These are phyloP conservation scores for Histomonas meleagridis DNA, from an alignment of 208 protist genomes.

Conservation along the genomic window DNA sequence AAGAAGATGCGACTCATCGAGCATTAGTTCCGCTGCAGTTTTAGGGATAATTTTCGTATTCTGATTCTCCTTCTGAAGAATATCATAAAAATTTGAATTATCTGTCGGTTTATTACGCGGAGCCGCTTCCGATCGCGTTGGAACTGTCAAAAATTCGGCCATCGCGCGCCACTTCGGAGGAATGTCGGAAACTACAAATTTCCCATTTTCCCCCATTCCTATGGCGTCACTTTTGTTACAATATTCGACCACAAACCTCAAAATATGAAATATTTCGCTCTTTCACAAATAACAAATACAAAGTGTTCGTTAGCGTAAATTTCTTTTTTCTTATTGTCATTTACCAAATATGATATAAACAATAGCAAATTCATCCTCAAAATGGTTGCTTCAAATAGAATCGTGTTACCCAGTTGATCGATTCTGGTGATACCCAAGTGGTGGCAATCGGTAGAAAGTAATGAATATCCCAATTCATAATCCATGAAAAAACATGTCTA, in stretches of 20 bases:
- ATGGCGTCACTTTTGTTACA: no score
- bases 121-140: background rate
- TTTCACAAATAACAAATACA: no score
- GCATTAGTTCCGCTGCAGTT: background rate
- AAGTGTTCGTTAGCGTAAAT: no score
- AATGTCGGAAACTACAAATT: background rate
- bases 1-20: background rate
- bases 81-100: background rate
- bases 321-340: no score
- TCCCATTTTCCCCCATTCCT: no score
- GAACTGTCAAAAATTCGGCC: background rate
- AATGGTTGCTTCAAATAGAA: background rate
- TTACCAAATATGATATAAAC: no score
- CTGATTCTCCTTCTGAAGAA: background rate
- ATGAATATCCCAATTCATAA: slow-evolving; percentile 28
- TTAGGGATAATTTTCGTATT: background rate
- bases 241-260: no score
- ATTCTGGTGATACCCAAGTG: slow-evolving; percentile 14
- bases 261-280: no score
- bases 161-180: background rate
- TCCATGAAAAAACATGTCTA: background rate
- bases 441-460: slow-evolving; percentile 21
- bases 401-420: background rate
- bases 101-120: background rate
- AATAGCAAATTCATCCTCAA: no score